Base-by-base conservation (phyloP, 495 filamentous ascomycete species). In the Glarea lozoyensis region DNA sequence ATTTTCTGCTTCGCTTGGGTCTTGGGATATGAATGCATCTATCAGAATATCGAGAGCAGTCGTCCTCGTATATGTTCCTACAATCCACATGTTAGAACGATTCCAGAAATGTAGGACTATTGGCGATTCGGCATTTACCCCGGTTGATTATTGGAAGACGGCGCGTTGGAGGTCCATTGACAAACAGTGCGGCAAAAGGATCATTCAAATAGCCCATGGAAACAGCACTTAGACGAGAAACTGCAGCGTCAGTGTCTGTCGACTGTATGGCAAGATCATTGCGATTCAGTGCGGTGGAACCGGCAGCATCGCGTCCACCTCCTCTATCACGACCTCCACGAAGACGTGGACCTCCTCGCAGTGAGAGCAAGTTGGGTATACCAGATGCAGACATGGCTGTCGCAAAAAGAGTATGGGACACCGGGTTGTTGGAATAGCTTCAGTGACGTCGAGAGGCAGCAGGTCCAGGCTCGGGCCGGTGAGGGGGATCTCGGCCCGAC, bases 41-140 rank as follows among this genome's bases (percentile, higher is more conserved):
- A 97, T 78, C 18, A 98, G 76, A 29, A 61, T 64, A 63, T 97
- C 89, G 57, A 98, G 83, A 17, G 87, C 86, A 20, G 75, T 78
- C 18, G 90, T 96, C 50, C 92, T 79, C 20, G 90, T 84, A 59
- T 95, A 96, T n/a, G 92, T 97, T 27, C 90, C 88, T 90, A 21
- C 22, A 20, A 17, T 43, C 13, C 27, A 40, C 4, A 39, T 25
- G 23, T 29, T 42, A 21, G 12, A 25, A 15, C 21, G 19, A 23
- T 7, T 27, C 30, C 15, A 21, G 2, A 47, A 9, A 11, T 33
- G 4, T 17, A 24, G n/a, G 19, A 41, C 21, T 10, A 12, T 9
- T 41, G 25, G 10, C 21, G 3, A 10, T 16, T 27, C 39, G 21
- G 11, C 12, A 56, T 60, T 49, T 60, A 88, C 88, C 90, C 76